Evolutionary conservation across 1,284 basidiomycete genomes (phyloP), one percentile per base, ranked within the genome.

Genomic region (Pulveroboletus sp.): DNA sequence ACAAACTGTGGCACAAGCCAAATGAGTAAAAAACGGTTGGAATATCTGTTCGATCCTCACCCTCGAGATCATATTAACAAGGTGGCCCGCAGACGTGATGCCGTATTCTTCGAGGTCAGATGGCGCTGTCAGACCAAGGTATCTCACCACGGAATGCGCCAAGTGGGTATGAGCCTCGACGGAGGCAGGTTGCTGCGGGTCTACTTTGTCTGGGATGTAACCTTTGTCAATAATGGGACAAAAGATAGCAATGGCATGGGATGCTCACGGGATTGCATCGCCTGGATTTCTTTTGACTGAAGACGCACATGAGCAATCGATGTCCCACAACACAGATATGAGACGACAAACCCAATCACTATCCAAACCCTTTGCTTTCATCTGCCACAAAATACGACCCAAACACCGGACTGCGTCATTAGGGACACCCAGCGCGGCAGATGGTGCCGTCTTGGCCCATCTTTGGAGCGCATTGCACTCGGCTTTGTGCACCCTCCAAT

Each of bases 401-500:
- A 94, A 72, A 60, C 85, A 89, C 51, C 94, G 75, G 17, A 94
- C 78, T 0, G 87, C 87, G 61, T 92, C 91, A 36, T 80, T 84
- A 5, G 91, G 91, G 31, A 88, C 67, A 7, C 78, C 67, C 7
- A 80, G 65, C 10, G 79, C 76, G 2, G 69, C 59, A 7, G 80
- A 80, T 2, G 83, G 81, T 2, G 81, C 80, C 31, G 72, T 63
- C 25, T 76, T 66, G 1, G 75, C 76, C 84, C 87, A 89, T 43
- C 75, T 73, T 56, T 78, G 79, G 15, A 94, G 74, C 0, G 91
- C 87, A 7, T 62, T 61, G 65, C 94, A 96, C 78, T 96, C 94
- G 8, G 72, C 70, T 71, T 88, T 91, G 70, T 96, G 94, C 2
- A 80, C 47, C 0, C 68, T 39, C 94, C 94, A 96, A 66, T 95